Evolutionary conservation across 148 eudicot species (phyloP), one percentile per base, ranked within the genome.

Genomic region (Vaccinium myrtillus): DNA sequence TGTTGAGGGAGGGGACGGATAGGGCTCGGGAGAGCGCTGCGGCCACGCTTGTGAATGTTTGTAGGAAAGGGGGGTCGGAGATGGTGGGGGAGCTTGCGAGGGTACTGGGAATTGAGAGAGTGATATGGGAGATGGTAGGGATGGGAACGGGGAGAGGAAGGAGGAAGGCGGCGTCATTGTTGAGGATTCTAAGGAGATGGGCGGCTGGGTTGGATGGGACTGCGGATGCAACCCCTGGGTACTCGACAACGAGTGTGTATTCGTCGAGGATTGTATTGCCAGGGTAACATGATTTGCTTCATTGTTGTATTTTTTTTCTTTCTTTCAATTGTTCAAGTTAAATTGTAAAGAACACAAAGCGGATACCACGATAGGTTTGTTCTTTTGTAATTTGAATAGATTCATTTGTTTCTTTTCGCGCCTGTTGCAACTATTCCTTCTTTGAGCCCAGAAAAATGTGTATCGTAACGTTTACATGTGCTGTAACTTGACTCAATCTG

Each of bases 151-250:
- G 91, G 21, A 89, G 99, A 77, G 92, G 89, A 0, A 89, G 91
- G 74, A 88, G 98, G 65, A 96, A 96, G 87, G 98, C 99, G 1
- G 95, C 93, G 12, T 91, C 97, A 4, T 85, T 96, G 5, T 84
- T 96, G 93, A 89, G 99, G 87, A 91, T 95, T 39, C 84, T 96
- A 7, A 88, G 98, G 78, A 86, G 99, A 82, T 96, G 99, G 99
- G 95, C 95, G 0, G 94, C 94, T 14, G 99, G 98, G 8, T 55
- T 92, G 75, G 91, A 92, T 73, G 94, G 87, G 15, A 39, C 5
- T 10, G 88, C 18, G 18, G 74, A 87, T 56, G 87, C 80, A 5
- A 36, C 80, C 70, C 83, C 87, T 27, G 92, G 79, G 15, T 85
- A 88, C 53, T 88, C 92, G 8, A 80, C 93, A 86, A 78, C 89